Evolutionary conservation across 352 stramenopile species (phyloP).

Genomic region (Phytopythium boreale): DNA sequence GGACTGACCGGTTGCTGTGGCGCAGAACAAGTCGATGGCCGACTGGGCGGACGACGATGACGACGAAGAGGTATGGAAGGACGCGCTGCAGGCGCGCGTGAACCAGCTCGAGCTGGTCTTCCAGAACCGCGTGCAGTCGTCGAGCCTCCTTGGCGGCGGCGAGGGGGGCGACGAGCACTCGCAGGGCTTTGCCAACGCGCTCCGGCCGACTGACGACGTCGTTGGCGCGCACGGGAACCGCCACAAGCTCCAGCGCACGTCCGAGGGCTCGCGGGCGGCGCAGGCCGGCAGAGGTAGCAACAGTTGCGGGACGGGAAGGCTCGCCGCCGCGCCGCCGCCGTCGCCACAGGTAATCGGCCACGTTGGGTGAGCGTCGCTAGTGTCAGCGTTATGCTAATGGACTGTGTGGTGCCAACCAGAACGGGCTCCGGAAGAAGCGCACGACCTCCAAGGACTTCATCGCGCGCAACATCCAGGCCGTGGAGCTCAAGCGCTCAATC

Average conservation of each 20-base stretch:
- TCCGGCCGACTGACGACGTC: background rate
- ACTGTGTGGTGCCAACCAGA: background rate
- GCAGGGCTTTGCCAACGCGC: background rate
- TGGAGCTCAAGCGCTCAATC: slow-evolving; percentile 33
- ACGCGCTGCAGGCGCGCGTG: slow-evolving; percentile 70
- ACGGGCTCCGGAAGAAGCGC: slow-evolving; percentile 19
- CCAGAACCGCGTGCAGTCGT: slow-evolving; percentile 6
- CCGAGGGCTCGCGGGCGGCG: slow-evolving; percentile 11
- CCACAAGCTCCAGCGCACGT: slow-evolving; percentile 45
- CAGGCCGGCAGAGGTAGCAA: slow-evolving; percentile 24
- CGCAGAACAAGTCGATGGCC: slow-evolving; percentile 56
- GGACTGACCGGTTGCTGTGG: background rate
- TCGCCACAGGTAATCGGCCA: background rate
- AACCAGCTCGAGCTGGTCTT: slow-evolving; percentile 71
- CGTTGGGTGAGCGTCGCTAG: too few species aligned
- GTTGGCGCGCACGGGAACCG: background rate
- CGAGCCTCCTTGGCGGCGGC: background rate
- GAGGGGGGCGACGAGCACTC: background rate
- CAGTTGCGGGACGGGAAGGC: slow-evolving; percentile 1
- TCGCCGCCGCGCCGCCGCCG: background rate
- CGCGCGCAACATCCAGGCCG: slow-evolving; percentile 34
- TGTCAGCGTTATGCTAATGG: too few species aligned
- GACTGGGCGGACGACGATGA: slow-evolving; percentile 79
- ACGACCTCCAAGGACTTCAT: slow-evolving; percentile 34
- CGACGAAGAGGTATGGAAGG: slow-evolving; percentile 79